Conservation (phyloP, 768 basidiomycete genomes). For the Boletus reticuloceps region DNA sequence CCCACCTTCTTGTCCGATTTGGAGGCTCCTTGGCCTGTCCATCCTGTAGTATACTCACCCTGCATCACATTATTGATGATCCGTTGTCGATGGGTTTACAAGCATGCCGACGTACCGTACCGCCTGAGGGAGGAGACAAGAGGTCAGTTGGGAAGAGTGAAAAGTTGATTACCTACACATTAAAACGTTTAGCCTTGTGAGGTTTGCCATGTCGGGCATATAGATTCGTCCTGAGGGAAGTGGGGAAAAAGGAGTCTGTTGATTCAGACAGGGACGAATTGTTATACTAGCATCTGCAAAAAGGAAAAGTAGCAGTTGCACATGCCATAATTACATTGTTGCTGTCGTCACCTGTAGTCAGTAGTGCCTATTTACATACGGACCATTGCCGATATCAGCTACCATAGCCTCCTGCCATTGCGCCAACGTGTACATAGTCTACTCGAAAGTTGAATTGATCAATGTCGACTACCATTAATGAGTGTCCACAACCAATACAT, state of each 20-base stretch:
- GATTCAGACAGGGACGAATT: too few species aligned
- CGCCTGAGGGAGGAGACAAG: conserved; percentile 36
- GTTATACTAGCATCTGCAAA: too few species aligned
- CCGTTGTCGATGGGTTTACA: neutral
- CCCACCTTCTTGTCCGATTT: conserved; percentile 91
- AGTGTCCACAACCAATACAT: too few species aligned
- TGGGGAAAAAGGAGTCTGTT: neutral
- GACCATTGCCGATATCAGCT: too few species aligned
- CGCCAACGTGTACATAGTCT: too few species aligned
- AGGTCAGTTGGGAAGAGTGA: conserved; percentile 1
- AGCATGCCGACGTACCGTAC: conserved; percentile 35
- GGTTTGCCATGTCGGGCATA: conserved; percentile 44
- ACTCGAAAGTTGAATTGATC: too few species aligned
- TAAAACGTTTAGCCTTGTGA: conserved; percentile 61
- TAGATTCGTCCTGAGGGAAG: neutral
- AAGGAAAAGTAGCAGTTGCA: too few species aligned
- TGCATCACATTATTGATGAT: conserved; percentile 16
- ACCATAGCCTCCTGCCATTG: too few species aligned
- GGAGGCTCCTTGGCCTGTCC: conserved; percentile 89
- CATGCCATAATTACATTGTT: too few species aligned
- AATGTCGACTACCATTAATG: too few species aligned
- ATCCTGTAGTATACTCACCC: conserved; percentile 95
- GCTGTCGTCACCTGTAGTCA: too few species aligned
- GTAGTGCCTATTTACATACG: too few species aligned
- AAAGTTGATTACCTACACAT: conserved; percentile 59